These are phyloP conservation scores for Kodamaea arcana DNA, from an alignment of 1,139 yeast genomes.

Conservation along the genomic window DNA sequence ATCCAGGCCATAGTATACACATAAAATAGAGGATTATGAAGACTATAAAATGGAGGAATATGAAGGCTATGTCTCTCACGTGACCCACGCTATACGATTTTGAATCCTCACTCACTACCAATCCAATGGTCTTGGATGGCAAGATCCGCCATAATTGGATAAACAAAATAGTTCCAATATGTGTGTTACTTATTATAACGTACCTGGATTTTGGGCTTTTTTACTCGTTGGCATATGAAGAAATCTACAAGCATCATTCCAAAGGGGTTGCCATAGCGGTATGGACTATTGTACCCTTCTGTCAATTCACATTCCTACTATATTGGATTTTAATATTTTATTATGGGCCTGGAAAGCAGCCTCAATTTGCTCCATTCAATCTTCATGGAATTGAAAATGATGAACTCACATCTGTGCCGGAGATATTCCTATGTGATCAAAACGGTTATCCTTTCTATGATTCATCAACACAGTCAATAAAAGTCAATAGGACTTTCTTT, in stretches of 20 bases:
- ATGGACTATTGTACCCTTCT: slow-evolving; percentile 31
- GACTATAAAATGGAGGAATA: too few species aligned
- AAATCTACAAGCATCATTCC: slow-evolving; percentile 29
- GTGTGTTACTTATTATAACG: slow-evolving; percentile 22
- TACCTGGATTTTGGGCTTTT: slow-evolving; percentile 31
- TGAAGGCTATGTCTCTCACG: too few species aligned
- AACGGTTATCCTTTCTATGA: slow-evolving; percentile 65
- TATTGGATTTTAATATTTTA: slow-evolving; percentile 31
- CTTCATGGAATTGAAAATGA: slow-evolving; percentile 15
- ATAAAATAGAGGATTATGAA: too few species aligned
- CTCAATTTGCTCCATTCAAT: slow-evolving; percentile 24
- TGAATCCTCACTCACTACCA: too few species aligned
- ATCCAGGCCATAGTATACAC: too few species aligned
- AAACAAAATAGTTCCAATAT: slow-evolving; percentile 20
- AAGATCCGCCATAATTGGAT: slow-evolving; percentile 10
- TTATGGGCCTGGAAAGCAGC: slow-evolving; percentile 35
- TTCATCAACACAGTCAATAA: slow-evolving; percentile 48
- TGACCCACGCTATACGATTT: too few species aligned
- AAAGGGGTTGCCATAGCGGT: slow-evolving; percentile 30
- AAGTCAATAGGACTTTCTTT: slow-evolving; percentile 53
- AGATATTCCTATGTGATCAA: slow-evolving; percentile 51
- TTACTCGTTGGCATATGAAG: slow-evolving; percentile 35
- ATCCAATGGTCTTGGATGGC: slow-evolving; percentile 13
- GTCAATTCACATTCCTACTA: slow-evolving; percentile 20
- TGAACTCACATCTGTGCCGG: slow-evolving; percentile 35